These are phyloP conservation scores for Mycena chlorophos DNA, from an alignment of 768 basidiomycete species.

Conservation along the genomic window DNA sequence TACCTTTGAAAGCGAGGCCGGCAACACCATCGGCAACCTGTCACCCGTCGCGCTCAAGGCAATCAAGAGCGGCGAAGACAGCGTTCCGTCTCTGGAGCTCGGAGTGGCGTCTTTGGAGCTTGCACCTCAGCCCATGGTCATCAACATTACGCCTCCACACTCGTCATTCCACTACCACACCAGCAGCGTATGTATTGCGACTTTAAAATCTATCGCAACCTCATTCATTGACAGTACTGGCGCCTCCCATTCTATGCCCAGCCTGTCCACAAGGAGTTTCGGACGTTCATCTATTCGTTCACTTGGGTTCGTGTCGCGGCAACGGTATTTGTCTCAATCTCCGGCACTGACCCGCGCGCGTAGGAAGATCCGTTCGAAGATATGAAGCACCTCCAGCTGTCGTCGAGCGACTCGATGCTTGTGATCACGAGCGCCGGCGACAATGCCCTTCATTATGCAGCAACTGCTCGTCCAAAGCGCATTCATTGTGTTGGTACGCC, in stretches of 20 bases:
- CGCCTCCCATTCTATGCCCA: slow-evolving; percentile 71
- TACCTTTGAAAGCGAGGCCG: slow-evolving; percentile 63
- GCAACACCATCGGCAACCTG: slow-evolving; percentile 55
- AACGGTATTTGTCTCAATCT: not conserved
- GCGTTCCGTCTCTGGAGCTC: slow-evolving; percentile 42
- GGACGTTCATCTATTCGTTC: slow-evolving; percentile 64
- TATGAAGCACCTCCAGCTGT: slow-evolving; percentile 60
- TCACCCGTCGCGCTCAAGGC: slow-evolving; percentile 39
- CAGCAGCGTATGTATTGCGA: slow-evolving; percentile 37
- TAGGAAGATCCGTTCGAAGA: slow-evolving; percentile 78
- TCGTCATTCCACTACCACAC: slow-evolving; percentile 66
- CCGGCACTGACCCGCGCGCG: not conserved
- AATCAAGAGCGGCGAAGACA: slow-evolving; percentile 35
- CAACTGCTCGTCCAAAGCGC: slow-evolving; percentile 57
- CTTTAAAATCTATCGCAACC: slow-evolving; percentile 1
- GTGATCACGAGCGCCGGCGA: slow-evolving; percentile 80
- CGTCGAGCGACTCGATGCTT: slow-evolving; percentile 62
- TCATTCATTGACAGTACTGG: slow-evolving; percentile 54
- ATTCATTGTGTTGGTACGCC: slow-evolving; percentile 31
- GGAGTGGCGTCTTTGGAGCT: slow-evolving; percentile 38
- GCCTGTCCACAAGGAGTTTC: slow-evolving; percentile 65
- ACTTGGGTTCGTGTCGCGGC: slow-evolving; percentile 59
- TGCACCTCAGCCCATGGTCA: slow-evolving; percentile 30
- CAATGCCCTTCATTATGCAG: slow-evolving; percentile 79
- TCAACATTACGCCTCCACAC: slow-evolving; percentile 54